phyloP scores from a whole-genome alignment of 1,284 basidiomycete genomes.

The Austroboletus novae-zelandiae region DNA sequence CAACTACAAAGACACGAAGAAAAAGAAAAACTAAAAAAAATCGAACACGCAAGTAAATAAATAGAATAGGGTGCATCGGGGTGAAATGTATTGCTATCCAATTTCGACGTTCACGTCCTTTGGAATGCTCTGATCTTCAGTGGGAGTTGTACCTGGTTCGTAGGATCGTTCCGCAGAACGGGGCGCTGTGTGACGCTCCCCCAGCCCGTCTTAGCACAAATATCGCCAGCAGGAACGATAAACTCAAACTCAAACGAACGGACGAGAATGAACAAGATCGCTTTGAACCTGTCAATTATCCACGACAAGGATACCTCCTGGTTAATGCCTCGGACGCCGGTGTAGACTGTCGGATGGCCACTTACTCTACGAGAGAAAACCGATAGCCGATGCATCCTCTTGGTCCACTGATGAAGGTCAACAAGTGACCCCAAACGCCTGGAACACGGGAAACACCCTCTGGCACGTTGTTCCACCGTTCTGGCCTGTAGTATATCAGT shows the following conservation, averaged over 20 bases:
- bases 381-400: neutral
- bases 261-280: neutral
- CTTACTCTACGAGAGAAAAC: neutral
- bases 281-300: neutral
- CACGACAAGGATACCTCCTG: neutral
- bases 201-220: neutral
- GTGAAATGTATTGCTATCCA: no score
- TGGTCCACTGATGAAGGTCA: neutral
- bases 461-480: neutral
- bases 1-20: no score
- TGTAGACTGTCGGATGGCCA: neutral
- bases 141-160: neutral
- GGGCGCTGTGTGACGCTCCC: neutral
- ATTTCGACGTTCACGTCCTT: neutral
- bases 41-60: no score
- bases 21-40: no score
- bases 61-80: no score
- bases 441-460: neutral
- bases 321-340: neutral
- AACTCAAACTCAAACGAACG: neutral
- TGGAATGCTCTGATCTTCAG: neutral
- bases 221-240: neutral
- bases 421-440: neutral
- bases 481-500: neutral
- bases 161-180: neutral